Base-by-base conservation (phyloP, 371 early-diverging fungal genomes). In the Mortierella sp. region DNA sequence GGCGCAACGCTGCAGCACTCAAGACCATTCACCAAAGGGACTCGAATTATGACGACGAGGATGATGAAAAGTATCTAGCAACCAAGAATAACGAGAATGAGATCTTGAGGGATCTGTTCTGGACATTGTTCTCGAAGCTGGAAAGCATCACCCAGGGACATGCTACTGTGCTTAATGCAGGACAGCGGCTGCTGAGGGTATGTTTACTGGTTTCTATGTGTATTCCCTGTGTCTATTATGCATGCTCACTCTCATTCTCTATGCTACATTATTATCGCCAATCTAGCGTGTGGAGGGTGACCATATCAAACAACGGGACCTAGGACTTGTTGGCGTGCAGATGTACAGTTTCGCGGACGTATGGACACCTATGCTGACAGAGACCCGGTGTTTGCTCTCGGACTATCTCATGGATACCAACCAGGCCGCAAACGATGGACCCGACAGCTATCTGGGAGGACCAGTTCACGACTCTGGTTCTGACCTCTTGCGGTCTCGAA, bases 131-230 rank as follows among this genome's bases (percentile, higher is more conserved):
- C 80, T 90, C 91, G 0, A 92, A 94, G 63, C 71, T 95, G 21
- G 92, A 94, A 67, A 85, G 91, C 8, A 91, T 95, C 9, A 73
- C 95, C 1, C 88, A 92, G 52, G 95, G 92, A 24, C 95, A 95
- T 64, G 83, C 88, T 22, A 93, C 91, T 63, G 82, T 94, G n/a
- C 53, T 71, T 37, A 27, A 59, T 41, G 57, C 81, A 37, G 70
- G 72, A 50, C 68, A 81, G 43, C 56, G 73, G 13, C 37, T 80
- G 40, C 34, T 71, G 48, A 65, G 73, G 54, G 79, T 73, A 67
- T 54, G 46, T 12, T 27, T 25, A 21, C 45, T 43, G 44, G 9
- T n/a, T 48, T 40, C 24, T 14, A 2, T 37, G 29, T n/a, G 29
- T 27, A 7, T 19, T 19, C 2, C 14, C n/a, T 4, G 28, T 5